These are phyloP conservation scores for Trametes versicolor DNA, from an alignment of 1,284 basidiomycete species.

Conservation along the genomic window DNA sequence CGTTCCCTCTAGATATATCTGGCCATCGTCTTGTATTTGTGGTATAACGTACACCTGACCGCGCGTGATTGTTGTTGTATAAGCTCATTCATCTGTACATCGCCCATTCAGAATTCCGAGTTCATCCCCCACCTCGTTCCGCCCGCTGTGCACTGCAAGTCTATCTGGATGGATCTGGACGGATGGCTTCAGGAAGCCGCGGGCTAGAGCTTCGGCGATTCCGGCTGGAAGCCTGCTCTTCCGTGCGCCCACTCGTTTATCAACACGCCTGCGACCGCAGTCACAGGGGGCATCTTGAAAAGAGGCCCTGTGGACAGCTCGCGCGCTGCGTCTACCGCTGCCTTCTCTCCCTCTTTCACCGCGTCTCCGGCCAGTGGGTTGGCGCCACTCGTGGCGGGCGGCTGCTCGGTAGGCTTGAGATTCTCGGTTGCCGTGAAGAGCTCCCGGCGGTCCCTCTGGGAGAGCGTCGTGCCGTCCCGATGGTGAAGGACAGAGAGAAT, in stretches of 20 bases:
- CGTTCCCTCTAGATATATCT: constrained; percentile 23
- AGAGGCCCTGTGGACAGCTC: constrained; percentile 47
- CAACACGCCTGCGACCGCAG: constrained; percentile 77
- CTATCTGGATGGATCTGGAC: constrained; percentile 18
- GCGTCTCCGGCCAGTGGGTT: constrained; percentile 25
- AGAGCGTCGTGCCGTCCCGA: constrained; percentile 63
- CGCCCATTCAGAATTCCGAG: background rate
- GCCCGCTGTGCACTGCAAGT: constrained; percentile 7
- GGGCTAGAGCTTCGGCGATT: constrained; percentile 17
- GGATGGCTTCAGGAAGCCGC: background rate
- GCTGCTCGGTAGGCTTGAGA: constrained; percentile 29
- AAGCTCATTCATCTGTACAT: constrained; percentile 20
- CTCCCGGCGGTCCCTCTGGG: constrained; percentile 65
- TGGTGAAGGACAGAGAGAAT: constrained; percentile 72
- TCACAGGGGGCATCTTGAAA: constrained; percentile 74
- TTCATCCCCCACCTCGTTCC: background rate
- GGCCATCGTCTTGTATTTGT: constrained; percentile 23
- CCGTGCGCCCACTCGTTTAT: constrained; percentile 74
- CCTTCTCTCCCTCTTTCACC: constrained; percentile 29
- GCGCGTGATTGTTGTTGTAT: constrained; percentile 20
- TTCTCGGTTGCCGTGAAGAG: constrained; percentile 51
- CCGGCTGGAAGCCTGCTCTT: constrained; percentile 35
- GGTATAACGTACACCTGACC: constrained; percentile 12
- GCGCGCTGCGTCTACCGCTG: constrained; percentile 14
- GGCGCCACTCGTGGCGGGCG: constrained; percentile 31